A percentile compares a stretch with the other conserved stretches of the same genome.
Evolutionary conservation across 2,329 filamentous ascomycete species (phyloP).

Genomic region (Septoria petroselini): DNA sequence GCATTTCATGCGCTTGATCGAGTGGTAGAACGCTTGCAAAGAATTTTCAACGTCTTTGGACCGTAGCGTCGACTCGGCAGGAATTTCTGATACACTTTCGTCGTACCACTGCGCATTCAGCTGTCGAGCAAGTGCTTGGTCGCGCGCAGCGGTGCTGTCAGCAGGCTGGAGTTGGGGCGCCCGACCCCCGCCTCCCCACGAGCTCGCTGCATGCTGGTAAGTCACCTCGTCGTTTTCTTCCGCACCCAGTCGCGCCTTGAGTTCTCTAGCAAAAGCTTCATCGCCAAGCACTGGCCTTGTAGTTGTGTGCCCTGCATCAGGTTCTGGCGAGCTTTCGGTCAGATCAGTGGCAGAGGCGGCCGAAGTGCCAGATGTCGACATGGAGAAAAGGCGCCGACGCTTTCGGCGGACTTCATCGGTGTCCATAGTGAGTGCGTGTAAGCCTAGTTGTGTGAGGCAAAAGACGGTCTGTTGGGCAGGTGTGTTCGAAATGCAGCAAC

Average conservation of each 20-base stretch:
- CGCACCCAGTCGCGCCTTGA: slow-evolving; percentile 2
- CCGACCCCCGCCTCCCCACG: not conserved
- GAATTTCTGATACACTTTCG: not conserved
- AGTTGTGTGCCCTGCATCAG: not conserved
- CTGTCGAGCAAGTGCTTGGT: slow-evolving; percentile 12
- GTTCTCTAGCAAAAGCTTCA: slow-evolving; percentile 8
- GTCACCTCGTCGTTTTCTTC: not conserved
- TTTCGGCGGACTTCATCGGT: slow-evolving; percentile 12
- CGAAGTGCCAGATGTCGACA: not conserved
- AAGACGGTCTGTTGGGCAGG: no score
- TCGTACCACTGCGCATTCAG: slow-evolving; percentile 8
- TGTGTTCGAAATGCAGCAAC: no score
- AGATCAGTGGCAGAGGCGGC: slow-evolving; percentile 5
- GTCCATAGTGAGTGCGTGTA: slow-evolving; percentile 10
- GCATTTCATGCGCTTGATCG: not conserved
- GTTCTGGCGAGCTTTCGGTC: slow-evolving; percentile 10
- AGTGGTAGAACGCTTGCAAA: not conserved
- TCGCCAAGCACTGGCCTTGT: slow-evolving; percentile 1
- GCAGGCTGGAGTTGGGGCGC: not conserved
- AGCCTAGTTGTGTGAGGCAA: no score
- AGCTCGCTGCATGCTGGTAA: not conserved
- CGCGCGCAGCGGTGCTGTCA: not conserved
- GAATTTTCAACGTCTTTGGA: not conserved
- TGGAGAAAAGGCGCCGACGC: slow-evolving; percentile 11
- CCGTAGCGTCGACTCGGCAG: not conserved